Percentiles rank a stretch among this genome's conserved stretches.
Evolutionary conservation across 176 grass and related monocot species (phyloP).

Genomic region (Bromus sterilis): DNA sequence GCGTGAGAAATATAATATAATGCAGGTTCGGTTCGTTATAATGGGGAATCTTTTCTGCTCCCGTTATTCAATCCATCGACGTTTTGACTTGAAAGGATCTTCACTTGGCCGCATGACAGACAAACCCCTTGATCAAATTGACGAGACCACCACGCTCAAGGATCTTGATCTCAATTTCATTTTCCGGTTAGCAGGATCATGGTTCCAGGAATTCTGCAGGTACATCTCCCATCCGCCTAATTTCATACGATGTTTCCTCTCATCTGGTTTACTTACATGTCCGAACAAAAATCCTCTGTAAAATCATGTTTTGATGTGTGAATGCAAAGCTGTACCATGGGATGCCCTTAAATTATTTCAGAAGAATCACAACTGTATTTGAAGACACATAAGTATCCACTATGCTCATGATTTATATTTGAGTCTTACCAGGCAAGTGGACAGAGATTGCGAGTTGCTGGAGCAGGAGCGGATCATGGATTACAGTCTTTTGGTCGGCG

Average conservation of each 20-base stretch:
- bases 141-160: slow-evolving; percentile 65
- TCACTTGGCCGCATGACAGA: slow-evolving; percentile 75
- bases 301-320: not conserved
- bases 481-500: slow-evolving; percentile 82
- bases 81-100: slow-evolving; percentile 75
- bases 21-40: slow-evolving; percentile 75
- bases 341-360: not conserved
- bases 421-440: slow-evolving; percentile 66
- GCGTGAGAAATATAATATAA: too few species aligned
- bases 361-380: not conserved
- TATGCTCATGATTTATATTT: not conserved
- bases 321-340: not conserved
- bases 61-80: slow-evolving; percentile 48
- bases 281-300: not conserved
- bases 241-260: not conserved
- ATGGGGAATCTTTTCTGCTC: slow-evolving; percentile 81
- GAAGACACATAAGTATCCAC: not conserved
- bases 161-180: slow-evolving; percentile 90
- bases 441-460: slow-evolving; percentile 71
- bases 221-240: slow-evolving; percentile 4
- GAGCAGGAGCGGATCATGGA: slow-evolving; percentile 95
- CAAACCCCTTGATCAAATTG: slow-evolving; percentile 64
- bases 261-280: not conserved
- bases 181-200: slow-evolving; percentile 54
- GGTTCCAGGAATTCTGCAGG: slow-evolving; percentile 69